Percentiles rank a stretch among this genome's conserved stretches.
These are phyloP conservation scores for Ustilago shanxiensis DNA, from an alignment of 1,284 basidiomycete genomes.

Conservation along the genomic window DNA sequence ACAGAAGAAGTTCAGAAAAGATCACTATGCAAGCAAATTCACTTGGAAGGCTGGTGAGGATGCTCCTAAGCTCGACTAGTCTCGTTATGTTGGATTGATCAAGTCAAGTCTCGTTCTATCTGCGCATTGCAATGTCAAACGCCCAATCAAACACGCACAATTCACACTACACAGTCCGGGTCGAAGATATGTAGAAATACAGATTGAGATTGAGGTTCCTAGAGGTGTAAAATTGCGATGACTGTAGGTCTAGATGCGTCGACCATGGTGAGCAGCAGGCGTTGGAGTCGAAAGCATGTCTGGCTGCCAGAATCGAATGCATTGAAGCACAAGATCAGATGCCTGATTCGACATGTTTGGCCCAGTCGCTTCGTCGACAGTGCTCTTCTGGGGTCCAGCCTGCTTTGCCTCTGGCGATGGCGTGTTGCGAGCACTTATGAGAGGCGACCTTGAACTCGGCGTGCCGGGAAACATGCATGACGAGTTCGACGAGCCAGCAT, in stretches of 20 bases:
- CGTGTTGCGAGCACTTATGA: not conserved
- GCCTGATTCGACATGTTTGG: constrained; percentile 15
- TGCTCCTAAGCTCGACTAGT: constrained; percentile 43
- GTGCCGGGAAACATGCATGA: constrained; percentile 8
- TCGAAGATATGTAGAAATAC: not conserved
- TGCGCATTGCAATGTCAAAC: not conserved
- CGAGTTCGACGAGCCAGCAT: constrained; percentile 19
- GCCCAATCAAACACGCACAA: not conserved
- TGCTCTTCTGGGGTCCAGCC: not conserved
- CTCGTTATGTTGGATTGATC: not conserved
- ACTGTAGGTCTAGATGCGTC: not conserved
- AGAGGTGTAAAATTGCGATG: not conserved
- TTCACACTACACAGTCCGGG: not conserved
- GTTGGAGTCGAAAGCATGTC: constrained; percentile 12
- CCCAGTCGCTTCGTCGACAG: not conserved
- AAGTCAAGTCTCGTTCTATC: not conserved
- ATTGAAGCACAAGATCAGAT: constrained; percentile 33
- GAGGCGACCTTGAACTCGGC: constrained; percentile 19
- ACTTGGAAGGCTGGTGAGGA: constrained; percentile 62
- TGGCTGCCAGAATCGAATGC: constrained; percentile 42
- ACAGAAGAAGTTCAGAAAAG: constrained; percentile 54
- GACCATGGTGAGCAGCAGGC: not conserved
- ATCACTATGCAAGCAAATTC: constrained; percentile 63
- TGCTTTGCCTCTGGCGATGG: not conserved
- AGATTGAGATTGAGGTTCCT: not conserved